A percentile compares a stretch with the other conserved stretches of the same genome.
Conservation (phyloP, 768 basidiomycete genomes). For the Lentinula edodes region DNA sequence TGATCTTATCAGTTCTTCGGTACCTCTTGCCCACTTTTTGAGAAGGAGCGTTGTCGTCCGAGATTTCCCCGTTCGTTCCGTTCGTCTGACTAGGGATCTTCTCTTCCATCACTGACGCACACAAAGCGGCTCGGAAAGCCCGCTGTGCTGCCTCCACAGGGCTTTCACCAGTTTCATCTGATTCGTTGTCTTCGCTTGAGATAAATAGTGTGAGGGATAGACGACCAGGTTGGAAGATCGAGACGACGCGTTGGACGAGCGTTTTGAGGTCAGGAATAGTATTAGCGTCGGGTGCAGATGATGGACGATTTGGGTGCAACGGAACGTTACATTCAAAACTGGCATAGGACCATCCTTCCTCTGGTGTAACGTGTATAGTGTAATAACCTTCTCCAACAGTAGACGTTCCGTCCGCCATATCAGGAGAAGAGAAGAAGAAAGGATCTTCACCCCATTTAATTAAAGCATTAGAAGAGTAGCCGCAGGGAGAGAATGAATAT, state of each 20-base stretch:
- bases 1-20: conserved; percentile 91
- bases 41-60: conserved; percentile 5
- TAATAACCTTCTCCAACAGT: conserved; percentile 82
- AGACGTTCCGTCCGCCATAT: conserved; percentile 6
- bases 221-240: conserved; percentile 87
- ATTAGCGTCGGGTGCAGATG: conserved; percentile 17
- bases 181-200: conserved; percentile 55
- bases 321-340: conserved; percentile 99
- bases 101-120: conserved; percentile 14
- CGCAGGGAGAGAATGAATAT: conserved; percentile 92
- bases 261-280: conserved; percentile 71
- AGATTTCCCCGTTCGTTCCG: conserved; percentile 7
- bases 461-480: conserved; percentile 93
- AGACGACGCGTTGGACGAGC: conserved; percentile 82
- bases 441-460: conserved; percentile 52
- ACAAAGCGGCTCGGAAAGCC: conserved; percentile 65
- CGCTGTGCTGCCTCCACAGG: conserved; percentile 69
- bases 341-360: conserved; percentile 97
- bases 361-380: conserved; percentile 97
- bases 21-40: conserved; percentile 32
- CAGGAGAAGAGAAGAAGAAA: conserved; percentile 13
- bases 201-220: conserved; percentile 90
- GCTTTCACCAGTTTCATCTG: conserved; percentile 34
- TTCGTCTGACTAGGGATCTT: neutral
- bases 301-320: conserved; percentile 32